Base-by-base conservation (phyloP, 176 grass and related monocot species). In the Eragrostis nindensis region DNA sequence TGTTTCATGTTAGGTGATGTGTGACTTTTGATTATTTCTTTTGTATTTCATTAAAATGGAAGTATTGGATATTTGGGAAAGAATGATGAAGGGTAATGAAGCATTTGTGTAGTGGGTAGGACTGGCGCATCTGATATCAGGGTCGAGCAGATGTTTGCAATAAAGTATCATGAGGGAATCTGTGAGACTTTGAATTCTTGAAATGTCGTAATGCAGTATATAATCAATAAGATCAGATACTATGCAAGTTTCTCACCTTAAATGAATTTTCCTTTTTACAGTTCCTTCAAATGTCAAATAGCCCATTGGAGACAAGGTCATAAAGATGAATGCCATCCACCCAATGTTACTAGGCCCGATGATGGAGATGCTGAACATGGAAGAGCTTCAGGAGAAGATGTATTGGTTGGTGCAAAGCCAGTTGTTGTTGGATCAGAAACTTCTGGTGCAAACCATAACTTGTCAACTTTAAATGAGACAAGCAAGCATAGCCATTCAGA, bases 251-350 rank as follows among this genome's bases (percentile, higher is more conserved):
- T 17, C 18, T 78, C 8, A 74, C 79, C 42, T 74, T 83, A 7
- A 70, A 48, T 61, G 29, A 32, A 6, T 16, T 29, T 79, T 57
- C 15, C 43, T 55, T 83, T 49, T 85, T 83, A 66, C 80, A 99
- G 97, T 80, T 99, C 97, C 61, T 92, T 92, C 42, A 96, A 93
- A 79, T 99, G 97, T 65, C 97, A 99, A 66, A 99, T 96, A 70
- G 80, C 92, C 66, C 92, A 99, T 57, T 99, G 97, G 97, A 93
- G 97, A 83, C 90, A 93, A 86, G 97, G 97, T 80, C 97, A 99
- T 77, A 99, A 96, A 87, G 85, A 93, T 53, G 90, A 93, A 62
- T 99, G 97, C 74, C 91, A 13, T 66, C 92, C 92, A 83, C 59
- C 86, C 78, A 93, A 77, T 47, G 25, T 78, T 68, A 55, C 72